These are phyloP conservation scores for Malus sylvestris DNA, from an alignment of 306 rosid genomes.

Conservation along the genomic window DNA sequence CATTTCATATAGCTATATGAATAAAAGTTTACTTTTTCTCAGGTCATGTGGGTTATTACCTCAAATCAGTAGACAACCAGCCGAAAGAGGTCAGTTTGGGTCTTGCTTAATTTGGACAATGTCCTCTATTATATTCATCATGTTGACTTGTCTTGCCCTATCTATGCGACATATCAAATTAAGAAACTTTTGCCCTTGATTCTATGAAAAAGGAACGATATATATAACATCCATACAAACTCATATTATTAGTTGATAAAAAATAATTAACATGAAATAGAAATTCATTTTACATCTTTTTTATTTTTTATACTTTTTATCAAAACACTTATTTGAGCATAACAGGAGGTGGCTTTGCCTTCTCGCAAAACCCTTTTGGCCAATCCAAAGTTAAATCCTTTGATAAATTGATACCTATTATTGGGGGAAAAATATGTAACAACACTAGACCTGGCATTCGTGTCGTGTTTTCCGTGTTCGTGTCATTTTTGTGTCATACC, in stretches of 20 bases:
- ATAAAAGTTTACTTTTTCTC: not conserved
- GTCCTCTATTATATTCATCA: not conserved
- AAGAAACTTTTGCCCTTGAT: not conserved
- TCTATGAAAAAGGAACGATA: not conserved
- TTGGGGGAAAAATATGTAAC: too few species aligned
- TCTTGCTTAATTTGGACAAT: not conserved
- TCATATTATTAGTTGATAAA: not conserved
- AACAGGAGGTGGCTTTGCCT: too few species aligned
- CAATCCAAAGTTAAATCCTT: too few species aligned
- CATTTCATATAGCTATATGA: not conserved
- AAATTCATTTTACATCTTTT: too few species aligned
- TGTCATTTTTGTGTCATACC: too few species aligned
- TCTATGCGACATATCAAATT: not conserved
- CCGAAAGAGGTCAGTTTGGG: not conserved
- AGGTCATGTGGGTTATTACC: not conserved
- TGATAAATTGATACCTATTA: too few species aligned
- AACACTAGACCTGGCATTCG: too few species aligned
- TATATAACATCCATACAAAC: too few species aligned
- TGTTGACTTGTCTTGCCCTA: not conserved
- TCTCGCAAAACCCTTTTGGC: too few species aligned
- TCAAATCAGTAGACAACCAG: conserved; percentile 2
- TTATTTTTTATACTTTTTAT: too few species aligned
- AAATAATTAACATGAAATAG: not conserved
- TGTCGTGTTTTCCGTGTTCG: too few species aligned
- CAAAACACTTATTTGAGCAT: too few species aligned